Evolutionary conservation across 179 eudicot species (phyloP).

Genomic region (Silene noctiflora): DNA sequence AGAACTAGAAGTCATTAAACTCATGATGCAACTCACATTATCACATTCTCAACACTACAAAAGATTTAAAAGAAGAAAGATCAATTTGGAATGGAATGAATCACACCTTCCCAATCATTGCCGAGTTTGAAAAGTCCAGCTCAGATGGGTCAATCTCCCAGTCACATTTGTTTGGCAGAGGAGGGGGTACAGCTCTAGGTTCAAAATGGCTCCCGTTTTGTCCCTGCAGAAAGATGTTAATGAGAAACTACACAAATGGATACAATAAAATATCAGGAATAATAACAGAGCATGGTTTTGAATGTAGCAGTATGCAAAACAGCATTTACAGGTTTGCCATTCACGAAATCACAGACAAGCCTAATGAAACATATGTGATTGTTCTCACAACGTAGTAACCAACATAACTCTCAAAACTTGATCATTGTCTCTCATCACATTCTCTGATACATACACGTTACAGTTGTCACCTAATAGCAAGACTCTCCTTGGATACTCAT

Average conservation of each 20-base stretch:
- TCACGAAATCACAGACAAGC: background rate
- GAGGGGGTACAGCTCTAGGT: constrained; percentile 87
- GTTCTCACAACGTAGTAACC: background rate
- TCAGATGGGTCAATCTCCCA: constrained; percentile 98
- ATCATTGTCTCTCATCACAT: background rate
- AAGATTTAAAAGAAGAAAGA: background rate
- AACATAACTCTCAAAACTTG: background rate
- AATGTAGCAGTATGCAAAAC: background rate
- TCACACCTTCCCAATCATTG: constrained; percentile 80
- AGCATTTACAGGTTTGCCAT: background rate
- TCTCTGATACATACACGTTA: background rate
- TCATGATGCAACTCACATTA: background rate
- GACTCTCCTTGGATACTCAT: background rate
- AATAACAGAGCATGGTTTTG: too few relatives aligned
- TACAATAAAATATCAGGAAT: constrained; percentile 2
- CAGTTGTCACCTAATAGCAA: background rate
- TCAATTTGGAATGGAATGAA: constrained; percentile 7
- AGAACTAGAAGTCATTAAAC: too few relatives aligned
- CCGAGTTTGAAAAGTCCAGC: constrained; percentile 76
- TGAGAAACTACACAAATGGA: background rate
- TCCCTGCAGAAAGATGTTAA: constrained; percentile 52
- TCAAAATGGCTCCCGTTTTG: constrained; percentile 99
- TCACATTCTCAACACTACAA: background rate
- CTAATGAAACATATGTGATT: background rate
- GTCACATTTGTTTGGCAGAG: constrained; percentile 90